phyloP scores from a whole-genome alignment of 352 stramenopile genomes.

The Phytophthora citricola region DNA sequence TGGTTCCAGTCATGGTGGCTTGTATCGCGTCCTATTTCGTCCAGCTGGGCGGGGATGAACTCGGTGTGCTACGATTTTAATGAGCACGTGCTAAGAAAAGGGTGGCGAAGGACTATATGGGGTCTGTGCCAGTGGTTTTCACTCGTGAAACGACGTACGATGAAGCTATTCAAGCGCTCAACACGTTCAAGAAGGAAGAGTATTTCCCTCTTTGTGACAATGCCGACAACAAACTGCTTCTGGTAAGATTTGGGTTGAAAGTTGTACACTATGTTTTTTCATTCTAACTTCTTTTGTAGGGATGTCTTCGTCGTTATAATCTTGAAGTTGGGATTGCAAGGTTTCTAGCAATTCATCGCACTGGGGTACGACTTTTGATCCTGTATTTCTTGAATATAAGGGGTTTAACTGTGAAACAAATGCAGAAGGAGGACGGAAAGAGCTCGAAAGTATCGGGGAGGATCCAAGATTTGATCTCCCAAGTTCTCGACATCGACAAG shows the following conservation, averaged over 20 bases:
- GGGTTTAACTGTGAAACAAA: too few species aligned
- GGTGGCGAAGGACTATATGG: conserved; percentile 72
- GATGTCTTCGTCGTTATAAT: conserved; percentile 69
- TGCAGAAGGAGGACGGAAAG: conserved; percentile 60
- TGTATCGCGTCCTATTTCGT: conserved; percentile 87
- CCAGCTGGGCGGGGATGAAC: conserved; percentile 79
- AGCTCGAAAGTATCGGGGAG: conserved; percentile 65
- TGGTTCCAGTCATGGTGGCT: conserved; percentile 84
- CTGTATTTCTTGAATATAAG: neutral
- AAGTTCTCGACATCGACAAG: conserved; percentile 74
- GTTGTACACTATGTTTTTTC: neutral
- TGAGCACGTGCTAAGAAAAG: conserved; percentile 79
- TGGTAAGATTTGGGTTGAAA: conserved; percentile 35
- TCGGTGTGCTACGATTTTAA: conserved; percentile 87
- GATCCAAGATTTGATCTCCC: conserved; percentile 70
- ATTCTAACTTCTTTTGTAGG: conserved; percentile 32
- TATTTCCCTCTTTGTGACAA: conserved; percentile 83
- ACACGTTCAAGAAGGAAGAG: conserved; percentile 71
- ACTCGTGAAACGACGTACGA: conserved; percentile 80
- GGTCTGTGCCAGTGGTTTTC: conserved; percentile 56
- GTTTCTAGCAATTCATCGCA: conserved; percentile 68
- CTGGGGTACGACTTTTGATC: conserved; percentile 40
- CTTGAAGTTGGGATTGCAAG: conserved; percentile 77
- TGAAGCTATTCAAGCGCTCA: conserved; percentile 69
- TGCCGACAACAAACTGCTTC: conserved; percentile 46